phyloP scores from a whole-genome alignment of 2,329 filamentous ascomycete genomes.

The Huntiella abstrusa region DNA sequence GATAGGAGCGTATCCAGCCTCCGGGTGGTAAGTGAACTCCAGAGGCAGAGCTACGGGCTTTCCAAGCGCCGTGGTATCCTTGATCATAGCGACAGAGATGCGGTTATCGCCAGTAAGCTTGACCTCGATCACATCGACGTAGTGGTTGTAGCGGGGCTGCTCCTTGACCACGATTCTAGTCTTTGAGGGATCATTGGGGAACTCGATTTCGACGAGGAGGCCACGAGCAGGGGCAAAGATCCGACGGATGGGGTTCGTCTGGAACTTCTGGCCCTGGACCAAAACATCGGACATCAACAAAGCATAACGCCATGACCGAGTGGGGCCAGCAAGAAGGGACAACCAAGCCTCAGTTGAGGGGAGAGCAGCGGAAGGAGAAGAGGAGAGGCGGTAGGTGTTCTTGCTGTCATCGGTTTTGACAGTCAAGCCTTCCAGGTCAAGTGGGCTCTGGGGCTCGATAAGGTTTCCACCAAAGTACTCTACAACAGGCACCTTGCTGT shows the following conservation, averaged over 20 bases:
- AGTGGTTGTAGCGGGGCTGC: constrained; percentile 67
- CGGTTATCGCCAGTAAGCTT: constrained; percentile 56
- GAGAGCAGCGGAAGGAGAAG: constrained; percentile 51
- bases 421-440: constrained; percentile 71
- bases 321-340: constrained; percentile 65
- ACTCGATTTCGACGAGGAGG: constrained; percentile 69
- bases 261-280: constrained; percentile 89
- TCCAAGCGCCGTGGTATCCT: constrained; percentile 74
- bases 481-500: constrained; percentile 57
- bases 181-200: constrained; percentile 66
- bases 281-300: constrained; percentile 87
- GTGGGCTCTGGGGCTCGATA: constrained; percentile 48
- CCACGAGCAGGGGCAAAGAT: constrained; percentile 77
- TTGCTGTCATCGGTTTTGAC: constrained; percentile 62
- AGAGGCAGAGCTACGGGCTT: constrained; percentile 69
- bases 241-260: constrained; percentile 86
- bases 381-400: constrained; percentile 67
- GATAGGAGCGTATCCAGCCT: constrained; percentile 93
- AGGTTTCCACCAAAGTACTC: constrained; percentile 94
- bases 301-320: constrained; percentile 84
- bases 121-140: constrained; percentile 75
- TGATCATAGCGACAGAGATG: constrained; percentile 78
- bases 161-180: constrained; percentile 78
- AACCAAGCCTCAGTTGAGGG: constrained; percentile 74
- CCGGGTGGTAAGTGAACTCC: constrained; percentile 82